A percentile compares a stretch with the other conserved stretches of the same genome.
These are phyloP conservation scores for Hypocrella siamensis DNA, from an alignment of 2,329 filamentous ascomycete species.

Conservation along the genomic window DNA sequence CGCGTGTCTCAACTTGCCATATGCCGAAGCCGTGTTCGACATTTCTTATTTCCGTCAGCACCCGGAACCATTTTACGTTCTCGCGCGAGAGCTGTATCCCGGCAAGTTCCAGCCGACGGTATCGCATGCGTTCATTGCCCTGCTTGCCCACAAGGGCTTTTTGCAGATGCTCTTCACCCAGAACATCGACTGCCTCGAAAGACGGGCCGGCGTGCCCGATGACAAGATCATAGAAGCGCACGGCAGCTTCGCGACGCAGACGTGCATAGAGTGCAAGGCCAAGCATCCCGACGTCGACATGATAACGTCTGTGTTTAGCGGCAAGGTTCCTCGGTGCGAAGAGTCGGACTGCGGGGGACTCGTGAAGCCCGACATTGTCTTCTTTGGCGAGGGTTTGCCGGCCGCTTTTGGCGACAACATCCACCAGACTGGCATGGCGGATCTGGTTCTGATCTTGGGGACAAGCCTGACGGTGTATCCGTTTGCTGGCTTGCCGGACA, in stretches of 20 bases:
- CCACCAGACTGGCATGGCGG: conserved; percentile 42
- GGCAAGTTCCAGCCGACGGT: conserved; percentile 80
- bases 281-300: conserved; percentile 61
- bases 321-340: conserved; percentile 55
- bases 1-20: conserved; percentile 67
- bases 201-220: conserved; percentile 65
- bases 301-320: conserved; percentile 48
- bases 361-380: conserved; percentile 90
- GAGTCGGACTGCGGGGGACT: conserved; percentile 51
- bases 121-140: conserved; percentile 73
- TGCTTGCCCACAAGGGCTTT: conserved; percentile 65
- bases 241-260: conserved; percentile 82
- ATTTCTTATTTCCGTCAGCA: conserved; percentile 76
- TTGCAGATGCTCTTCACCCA: conserved; percentile 86
- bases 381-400: conserved; percentile 63
- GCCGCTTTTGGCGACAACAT: conserved; percentile 18
- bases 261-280: conserved; percentile 75
- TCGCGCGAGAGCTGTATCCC: conserved; percentile 85
- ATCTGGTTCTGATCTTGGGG: conserved; percentile 73
- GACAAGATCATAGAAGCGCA: conserved; percentile 85
- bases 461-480: conserved; percentile 80
- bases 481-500: conserved; percentile 64
- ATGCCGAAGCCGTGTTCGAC: conserved; percentile 88
- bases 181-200: conserved; percentile 93
- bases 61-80: conserved; percentile 78